A percentile compares a stretch with the other conserved stretches of the same genome.
phyloP scores from a whole-genome alignment of 2,329 filamentous ascomycete species.

The Fusarium sp. region DNA sequence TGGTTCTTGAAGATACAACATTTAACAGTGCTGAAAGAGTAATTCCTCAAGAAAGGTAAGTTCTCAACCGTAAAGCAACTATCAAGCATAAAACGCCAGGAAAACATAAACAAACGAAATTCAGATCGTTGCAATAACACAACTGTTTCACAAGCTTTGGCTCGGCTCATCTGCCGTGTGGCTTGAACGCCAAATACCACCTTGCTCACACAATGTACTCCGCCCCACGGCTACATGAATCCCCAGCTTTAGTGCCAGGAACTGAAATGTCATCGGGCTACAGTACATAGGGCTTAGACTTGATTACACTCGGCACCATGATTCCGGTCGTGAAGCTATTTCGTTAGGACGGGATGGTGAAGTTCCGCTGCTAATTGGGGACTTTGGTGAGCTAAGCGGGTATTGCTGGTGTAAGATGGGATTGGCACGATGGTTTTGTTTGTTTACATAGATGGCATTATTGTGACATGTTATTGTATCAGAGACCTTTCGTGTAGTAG shows the following conservation, averaged over 20 bases:
- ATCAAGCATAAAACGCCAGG: background rate
- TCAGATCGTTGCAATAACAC: background rate
- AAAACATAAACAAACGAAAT: background rate
- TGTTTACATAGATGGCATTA: background rate
- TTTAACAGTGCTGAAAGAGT: no score
- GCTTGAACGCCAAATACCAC: conserved; percentile 9
- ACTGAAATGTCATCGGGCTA: background rate
- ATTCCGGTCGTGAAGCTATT: background rate
- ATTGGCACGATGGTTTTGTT: background rate
- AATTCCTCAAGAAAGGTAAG: background rate
- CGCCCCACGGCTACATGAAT: background rate
- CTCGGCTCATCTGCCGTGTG: conserved; percentile 21
- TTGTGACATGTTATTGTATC: background rate
- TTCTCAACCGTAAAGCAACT: background rate
- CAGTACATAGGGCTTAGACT: conserved; percentile 22
- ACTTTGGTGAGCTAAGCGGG: background rate
- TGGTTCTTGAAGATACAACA: no score
- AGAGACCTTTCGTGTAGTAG: background rate
- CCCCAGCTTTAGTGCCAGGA: conserved; percentile 1
- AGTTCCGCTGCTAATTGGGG: conserved; percentile 16
- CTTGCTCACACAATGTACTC: background rate
- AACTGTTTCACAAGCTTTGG: background rate
- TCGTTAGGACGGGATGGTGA: background rate
- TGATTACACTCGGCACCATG: background rate
- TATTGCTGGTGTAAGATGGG: background rate